Base-by-base conservation (phyloP, 192 early-diverging fungal genomes). In the Coemansia sp. region DNA sequence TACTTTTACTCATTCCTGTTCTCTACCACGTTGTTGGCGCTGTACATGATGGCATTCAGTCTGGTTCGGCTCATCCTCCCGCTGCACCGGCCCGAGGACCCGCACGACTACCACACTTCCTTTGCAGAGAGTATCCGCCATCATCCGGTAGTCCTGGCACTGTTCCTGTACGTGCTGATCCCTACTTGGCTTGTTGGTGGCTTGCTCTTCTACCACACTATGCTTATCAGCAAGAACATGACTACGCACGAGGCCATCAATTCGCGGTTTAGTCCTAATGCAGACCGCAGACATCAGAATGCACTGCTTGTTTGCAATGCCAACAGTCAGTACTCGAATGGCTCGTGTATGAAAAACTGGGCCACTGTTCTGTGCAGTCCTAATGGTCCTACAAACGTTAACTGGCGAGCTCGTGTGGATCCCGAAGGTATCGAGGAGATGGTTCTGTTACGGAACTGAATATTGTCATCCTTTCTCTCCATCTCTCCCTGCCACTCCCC, bases 171-270 rank as follows among this genome's bases (percentile, higher is more conserved):
- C 23, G 31, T 80, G 88, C 47, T 84, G 78, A 8, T 86, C 83
- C 81, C 84, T 83, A 19, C 82, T 6, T 53, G 50, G 19, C 59
- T 79, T 47, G 75, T 97, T 0, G 83, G 88, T 28, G 86, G 90
- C 9, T 76, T 97, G 70, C 83, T 90, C 8, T 62, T 64, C 0
- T 94, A 92, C 71, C 95, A 95, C 61, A 86, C 83, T 36, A 85
- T 85, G 63, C 72, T 97, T 25, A 83, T 86, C 15, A 79, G 81
- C 27, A 75, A 82, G 22, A 91, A 91, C 59, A 64, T 93, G n/a
- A 95, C 94, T 9, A 97, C 95, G 0, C 93, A 96, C 68, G 95
- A 97, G 74, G 86, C 93, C 57, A 79, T 92, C 41, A 75, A 58
- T 2, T 59, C 74, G 3, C 61, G 69, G 19, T 63, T 70, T 22